Evolutionary conservation across 164 flowering plant species (phyloP), one percentile per base, ranked within the genome.

Genomic region (Liquidambar formosana): DNA sequence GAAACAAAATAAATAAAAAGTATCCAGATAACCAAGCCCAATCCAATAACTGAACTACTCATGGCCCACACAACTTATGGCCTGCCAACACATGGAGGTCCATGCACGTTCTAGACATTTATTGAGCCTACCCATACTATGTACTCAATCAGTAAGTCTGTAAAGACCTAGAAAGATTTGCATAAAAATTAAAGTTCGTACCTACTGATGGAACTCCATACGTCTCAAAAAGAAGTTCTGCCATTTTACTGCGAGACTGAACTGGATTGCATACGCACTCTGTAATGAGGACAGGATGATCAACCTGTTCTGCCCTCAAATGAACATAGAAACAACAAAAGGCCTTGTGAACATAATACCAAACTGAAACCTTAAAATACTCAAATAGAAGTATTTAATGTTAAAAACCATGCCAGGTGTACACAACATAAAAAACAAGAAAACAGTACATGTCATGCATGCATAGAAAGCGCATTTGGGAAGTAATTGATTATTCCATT

Each of bases 131-230:
- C n/a, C 53, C 48, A 9, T 16, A 26, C 26, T 27, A 10, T 33
- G n/a, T 27, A 53, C 68, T 19, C 46, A n/a, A 65, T 19, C 19
- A 65, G 26, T 41, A 54, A 54, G 9, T 10, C 10, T 8, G 38
- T 22, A 15, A 11, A 23, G 15, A 45, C 25, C 16, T 3, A 63
- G 14, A 60, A 16, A 60, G 5, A 4, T 28, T 60, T 8, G n/a
- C 33, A 10, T 0, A 46, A 18, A 14, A 26, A n/a, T 26, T 18
- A 44, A 52, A 18, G 45, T 4, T 38, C 74, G 60, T 93, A 93
- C 99, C 99, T 57, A 93, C 75, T 43, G 99, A 89, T 51, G 98
- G 96, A 82, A 91, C 93, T 72, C 98, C 99, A 86, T 93, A 96
- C 21, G 91, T 83, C 81, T 93, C 98, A 76, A 96, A 96, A 48